Base-by-base conservation (phyloP, 345 rosid species). In the Brassica carinata region DNA sequence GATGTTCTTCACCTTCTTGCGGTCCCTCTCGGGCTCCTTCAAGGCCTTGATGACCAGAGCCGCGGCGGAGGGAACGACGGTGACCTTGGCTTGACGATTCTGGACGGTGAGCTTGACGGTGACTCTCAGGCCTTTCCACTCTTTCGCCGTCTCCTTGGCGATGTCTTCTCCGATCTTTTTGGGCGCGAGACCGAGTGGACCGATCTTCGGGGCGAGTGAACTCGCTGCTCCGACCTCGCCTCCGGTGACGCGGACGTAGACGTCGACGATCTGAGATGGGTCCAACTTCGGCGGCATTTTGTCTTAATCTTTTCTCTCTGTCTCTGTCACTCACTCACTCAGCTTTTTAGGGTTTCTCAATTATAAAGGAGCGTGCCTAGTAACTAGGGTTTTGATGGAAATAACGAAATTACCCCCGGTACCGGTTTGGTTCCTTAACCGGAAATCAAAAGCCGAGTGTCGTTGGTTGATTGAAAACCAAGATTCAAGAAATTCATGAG, bases 271-370 rank as follows among this genome's bases (percentile, higher is more conserved):
- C 75, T 87, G 89, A n/a, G 82, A 26, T 6, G 89, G 90, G 67
- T 89, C 92, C 82, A 89, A 86, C 76, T 89, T 89, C 80, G 92
- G 92, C 85, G 92, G 92, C 92, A 89, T 85, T 80, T 67, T 71
- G 33, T 48, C 64, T 3, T 48, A 48, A 48, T 14, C 14, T 33
- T 33, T 7, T 33, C 4, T 43, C 1, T 43, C 13, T 48, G 8
- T 15, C 57, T 9, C 34, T 38, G 67, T 8, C 77, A 65, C 74
- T 45, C 75, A 8, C 74, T 45, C 75, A 8, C 74, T 67, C 69
- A 3, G 66, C n/a, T 63, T 26, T 78, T 69, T 36, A 36, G 76
- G 85, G 82, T 64, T 78, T 58, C 8, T 38, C 8, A 0, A 1
- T 31, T 67, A 73, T 69, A 63, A 11, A 15, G 26, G 26, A 23